Conservation (phyloP, 208 protist species). For the Spongospora subterranea region DNA sequence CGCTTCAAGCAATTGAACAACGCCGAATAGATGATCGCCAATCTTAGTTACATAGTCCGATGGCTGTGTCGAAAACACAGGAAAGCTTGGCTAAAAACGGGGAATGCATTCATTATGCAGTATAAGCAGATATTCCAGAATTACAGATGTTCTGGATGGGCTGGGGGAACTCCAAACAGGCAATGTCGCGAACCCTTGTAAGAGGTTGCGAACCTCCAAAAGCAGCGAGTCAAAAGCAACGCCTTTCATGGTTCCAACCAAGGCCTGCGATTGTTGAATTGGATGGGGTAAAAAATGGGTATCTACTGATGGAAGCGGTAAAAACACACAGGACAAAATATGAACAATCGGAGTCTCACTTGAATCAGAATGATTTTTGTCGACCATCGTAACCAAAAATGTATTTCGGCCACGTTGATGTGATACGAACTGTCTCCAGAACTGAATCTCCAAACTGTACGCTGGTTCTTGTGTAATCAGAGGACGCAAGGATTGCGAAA, state of each 20-base stretch:
- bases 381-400: background rate
- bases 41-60: conserved; percentile 29
- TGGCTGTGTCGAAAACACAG: conserved; percentile 44
- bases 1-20: background rate
- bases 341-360: too few species aligned
- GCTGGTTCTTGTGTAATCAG: background rate
- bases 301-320: too few species aligned
- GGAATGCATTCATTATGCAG: background rate
- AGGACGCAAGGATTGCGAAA: background rate
- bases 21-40: conserved; percentile 20
- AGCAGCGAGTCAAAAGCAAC: conserved; percentile 2
- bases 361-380: background rate
- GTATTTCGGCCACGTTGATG: background rate
- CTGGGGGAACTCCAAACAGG: background rate
- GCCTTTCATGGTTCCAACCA: background rate
- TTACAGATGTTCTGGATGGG: too few species aligned
- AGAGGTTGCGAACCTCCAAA: background rate
- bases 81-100: background rate
- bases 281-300: too few species aligned
- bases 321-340: too few species aligned
- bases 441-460: background rate
- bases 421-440: background rate
- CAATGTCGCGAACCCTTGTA: background rate
- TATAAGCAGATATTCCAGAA: too few species aligned
- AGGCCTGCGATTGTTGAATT: background rate